Conservation (phyloP, 345 rosid genomes). For the Gossypium bickii region DNA sequence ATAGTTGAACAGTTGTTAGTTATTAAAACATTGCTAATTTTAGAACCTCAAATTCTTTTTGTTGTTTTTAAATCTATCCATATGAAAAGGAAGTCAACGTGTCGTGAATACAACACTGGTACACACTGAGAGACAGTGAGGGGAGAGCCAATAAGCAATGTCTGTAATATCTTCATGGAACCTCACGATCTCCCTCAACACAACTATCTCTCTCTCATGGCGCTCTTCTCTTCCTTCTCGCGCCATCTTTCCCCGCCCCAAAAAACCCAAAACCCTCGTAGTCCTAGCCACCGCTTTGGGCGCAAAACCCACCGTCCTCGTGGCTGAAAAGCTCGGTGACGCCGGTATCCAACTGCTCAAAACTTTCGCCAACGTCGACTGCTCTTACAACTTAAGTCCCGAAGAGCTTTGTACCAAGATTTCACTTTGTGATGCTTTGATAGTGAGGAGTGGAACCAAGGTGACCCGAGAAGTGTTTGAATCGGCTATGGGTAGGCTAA, state of each 20-base stretch:
- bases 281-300: slow-evolving; percentile 2
- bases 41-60: not conserved
- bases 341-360: slow-evolving; percentile 38
- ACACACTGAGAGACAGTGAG: not conserved
- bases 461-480: slow-evolving; percentile 51
- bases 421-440: slow-evolving; percentile 49
- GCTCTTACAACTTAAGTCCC: slow-evolving; percentile 44
- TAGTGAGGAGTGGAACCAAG: slow-evolving; percentile 51
- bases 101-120: not conserved
- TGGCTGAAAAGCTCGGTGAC: slow-evolving; percentile 48
- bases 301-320: slow-evolving; percentile 47
- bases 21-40: not conserved
- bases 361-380: slow-evolving; percentile 44
- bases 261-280: not conserved
- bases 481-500: slow-evolving; percentile 45
- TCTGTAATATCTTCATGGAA: slow-evolving; percentile 11
- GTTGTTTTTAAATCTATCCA: not conserved
- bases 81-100: not conserved
- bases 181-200: slow-evolving; percentile 6
- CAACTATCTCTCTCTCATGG: slow-evolving; percentile 9
- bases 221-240: slow-evolving; percentile 5
- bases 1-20: too few relatives aligned
- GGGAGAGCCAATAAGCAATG: not conserved
- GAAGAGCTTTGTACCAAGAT: slow-evolving; percentile 59
- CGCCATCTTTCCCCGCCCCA: slow-evolving; percentile 3